Evolutionary conservation across 1,284 basidiomycete genomes (phyloP).

Genomic region (Heterobasidion irregulare): DNA sequence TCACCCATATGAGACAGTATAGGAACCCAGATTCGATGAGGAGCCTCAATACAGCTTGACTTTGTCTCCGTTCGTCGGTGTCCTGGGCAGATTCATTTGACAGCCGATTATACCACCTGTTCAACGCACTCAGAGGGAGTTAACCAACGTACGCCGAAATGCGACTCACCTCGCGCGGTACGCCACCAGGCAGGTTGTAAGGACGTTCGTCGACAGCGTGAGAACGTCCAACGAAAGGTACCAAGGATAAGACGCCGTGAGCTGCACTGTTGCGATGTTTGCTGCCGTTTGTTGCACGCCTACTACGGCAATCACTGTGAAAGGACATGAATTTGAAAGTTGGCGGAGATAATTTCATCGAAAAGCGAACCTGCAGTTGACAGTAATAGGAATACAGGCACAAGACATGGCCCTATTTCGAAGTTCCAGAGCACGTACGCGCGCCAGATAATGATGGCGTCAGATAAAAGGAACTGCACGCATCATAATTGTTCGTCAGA

Average conservation of each 20-base stretch:
- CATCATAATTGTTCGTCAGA: too few relatives aligned
- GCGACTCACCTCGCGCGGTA: not conserved
- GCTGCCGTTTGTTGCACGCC: not conserved
- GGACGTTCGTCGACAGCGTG: slow-evolving; percentile 3
- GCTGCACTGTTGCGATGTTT: not conserved
- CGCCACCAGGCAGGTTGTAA: slow-evolving; percentile 1
- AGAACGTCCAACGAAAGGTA: not conserved
- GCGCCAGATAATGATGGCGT: slow-evolving; percentile 1
- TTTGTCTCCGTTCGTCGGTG: not conserved
- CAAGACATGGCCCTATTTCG: not conserved
- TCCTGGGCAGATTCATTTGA: too few relatives aligned
- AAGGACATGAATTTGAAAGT: too few relatives aligned
- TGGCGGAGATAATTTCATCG: not conserved
- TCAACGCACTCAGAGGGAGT: too few relatives aligned
- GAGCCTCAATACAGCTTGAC: not conserved
- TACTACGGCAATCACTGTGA: not conserved
- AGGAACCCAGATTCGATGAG: slow-evolving; percentile 1
- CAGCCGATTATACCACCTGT: too few relatives aligned
- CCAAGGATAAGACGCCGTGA: slow-evolving; percentile 1
- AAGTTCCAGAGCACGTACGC: slow-evolving; percentile 3
- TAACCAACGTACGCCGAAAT: too few relatives aligned
- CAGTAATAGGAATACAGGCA: not conserved
- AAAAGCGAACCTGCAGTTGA: not conserved
- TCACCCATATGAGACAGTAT: slow-evolving; percentile 1
- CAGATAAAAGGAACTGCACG: slow-evolving; percentile 1